A percentile compares a stretch with the other conserved stretches of the same genome.
Conservation (phyloP, 129 eudicot species). For the Sambucus nigra region DNA sequence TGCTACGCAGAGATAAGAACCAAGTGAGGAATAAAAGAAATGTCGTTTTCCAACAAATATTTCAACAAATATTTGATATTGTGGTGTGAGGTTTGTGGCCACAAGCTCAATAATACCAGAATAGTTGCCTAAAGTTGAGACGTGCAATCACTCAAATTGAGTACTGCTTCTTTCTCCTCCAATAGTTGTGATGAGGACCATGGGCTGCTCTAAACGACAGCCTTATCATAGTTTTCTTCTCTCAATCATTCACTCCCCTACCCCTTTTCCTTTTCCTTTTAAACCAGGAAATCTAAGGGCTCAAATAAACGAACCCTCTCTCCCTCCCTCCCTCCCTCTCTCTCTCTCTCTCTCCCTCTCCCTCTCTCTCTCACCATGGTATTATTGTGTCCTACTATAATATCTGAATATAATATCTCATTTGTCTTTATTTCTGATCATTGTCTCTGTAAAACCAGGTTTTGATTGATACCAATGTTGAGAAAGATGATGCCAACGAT, state of each 20-base stretch:
- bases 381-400: not conserved
- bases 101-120: too few relatives aligned
- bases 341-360: not conserved
- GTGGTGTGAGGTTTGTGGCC: too few relatives aligned
- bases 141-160: too few relatives aligned
- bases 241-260: slow-evolving; percentile 1
- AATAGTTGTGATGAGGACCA: too few relatives aligned
- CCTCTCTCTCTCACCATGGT: slow-evolving; percentile 3
- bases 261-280: not conserved
- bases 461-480: slow-evolving; percentile 32
- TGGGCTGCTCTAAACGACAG: too few relatives aligned
- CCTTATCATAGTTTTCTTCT: not conserved
- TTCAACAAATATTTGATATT: too few relatives aligned
- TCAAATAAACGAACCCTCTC: slow-evolving; percentile 5
- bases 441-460: slow-evolving; percentile 30
- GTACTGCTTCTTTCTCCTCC: too few relatives aligned
- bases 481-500: slow-evolving; percentile 28
- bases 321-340: slow-evolving; percentile 1
- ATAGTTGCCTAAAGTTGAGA: too few relatives aligned
- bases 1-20: too few relatives aligned
- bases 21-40: too few relatives aligned
- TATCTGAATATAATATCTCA: not conserved
- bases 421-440: not conserved
- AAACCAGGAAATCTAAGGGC: not conserved
- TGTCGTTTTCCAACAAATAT: too few relatives aligned